These are phyloP conservation scores for Penicillium crystallinum DNA, from an alignment of 495 filamentous ascomycete genomes.

Conservation along the genomic window DNA sequence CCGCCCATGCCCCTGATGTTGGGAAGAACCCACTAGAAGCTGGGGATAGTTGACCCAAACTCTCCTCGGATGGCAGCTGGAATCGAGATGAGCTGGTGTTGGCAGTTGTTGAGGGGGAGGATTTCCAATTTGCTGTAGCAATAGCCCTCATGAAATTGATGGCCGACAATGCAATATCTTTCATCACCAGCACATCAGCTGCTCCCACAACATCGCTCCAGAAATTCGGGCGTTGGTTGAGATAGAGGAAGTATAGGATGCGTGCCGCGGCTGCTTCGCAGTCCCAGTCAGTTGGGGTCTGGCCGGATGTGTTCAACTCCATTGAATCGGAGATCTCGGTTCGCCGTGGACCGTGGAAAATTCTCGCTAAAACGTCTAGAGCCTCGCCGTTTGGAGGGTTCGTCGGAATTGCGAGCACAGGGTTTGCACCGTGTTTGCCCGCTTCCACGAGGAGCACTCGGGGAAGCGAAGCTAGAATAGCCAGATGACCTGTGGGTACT, in stretches of 20 bases:
- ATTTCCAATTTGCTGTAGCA: slow-evolving; percentile 52
- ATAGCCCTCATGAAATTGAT: slow-evolving; percentile 49
- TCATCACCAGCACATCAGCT: slow-evolving; percentile 55
- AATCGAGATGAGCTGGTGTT: slow-evolving; percentile 27
- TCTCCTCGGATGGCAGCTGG: slow-evolving; percentile 39
- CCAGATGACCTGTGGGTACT: slow-evolving; percentile 49
- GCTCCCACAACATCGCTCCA: slow-evolving; percentile 49
- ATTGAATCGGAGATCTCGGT: slow-evolving; percentile 22
- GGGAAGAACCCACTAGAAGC: slow-evolving; percentile 38
- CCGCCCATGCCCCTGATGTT: slow-evolving; percentile 44
- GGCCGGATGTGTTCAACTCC: slow-evolving; percentile 27
- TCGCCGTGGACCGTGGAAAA: slow-evolving; percentile 51
- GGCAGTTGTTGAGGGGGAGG: slow-evolving; percentile 19
- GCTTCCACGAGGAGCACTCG: slow-evolving; percentile 50
- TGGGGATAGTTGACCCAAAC: slow-evolving; percentile 33
- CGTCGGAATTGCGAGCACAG: slow-evolving; percentile 46
- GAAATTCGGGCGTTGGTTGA: slow-evolving; percentile 43
- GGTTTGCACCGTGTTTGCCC: slow-evolving; percentile 36
- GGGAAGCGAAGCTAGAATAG: slow-evolving; percentile 54
- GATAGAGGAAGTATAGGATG: slow-evolving; percentile 52
- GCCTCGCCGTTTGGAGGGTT: slow-evolving; percentile 48
- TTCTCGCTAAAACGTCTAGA: slow-evolving; percentile 47
- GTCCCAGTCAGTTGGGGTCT: slow-evolving; percentile 36
- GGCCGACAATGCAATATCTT: slow-evolving; percentile 53
- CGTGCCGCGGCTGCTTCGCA: slow-evolving; percentile 52